phyloP scores from a whole-genome alignment of 176 grass and related monocot genomes.

The Calamus simplicifolius region DNA sequence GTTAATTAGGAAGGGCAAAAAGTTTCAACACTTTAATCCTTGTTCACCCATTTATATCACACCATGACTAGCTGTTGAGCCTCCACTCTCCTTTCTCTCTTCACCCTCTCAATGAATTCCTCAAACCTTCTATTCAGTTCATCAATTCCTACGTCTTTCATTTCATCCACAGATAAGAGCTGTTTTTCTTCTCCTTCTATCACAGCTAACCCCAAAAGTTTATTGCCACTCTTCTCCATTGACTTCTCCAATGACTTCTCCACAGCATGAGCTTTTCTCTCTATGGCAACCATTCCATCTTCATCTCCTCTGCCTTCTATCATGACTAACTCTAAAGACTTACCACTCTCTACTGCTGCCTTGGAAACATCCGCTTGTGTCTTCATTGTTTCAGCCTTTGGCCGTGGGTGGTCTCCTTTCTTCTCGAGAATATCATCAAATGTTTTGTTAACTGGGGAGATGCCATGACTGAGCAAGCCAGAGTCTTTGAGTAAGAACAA shows the following conservation, averaged over 20 bases:
- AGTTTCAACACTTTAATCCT: too few relatives aligned
- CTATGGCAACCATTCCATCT: background rate
- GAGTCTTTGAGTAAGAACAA: conserved; percentile 52
- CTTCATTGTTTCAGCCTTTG: background rate
- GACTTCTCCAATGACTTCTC: background rate
- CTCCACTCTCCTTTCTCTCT: conserved; percentile 33
- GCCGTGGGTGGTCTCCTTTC: background rate
- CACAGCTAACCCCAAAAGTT: conserved; percentile 14
- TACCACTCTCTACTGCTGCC: background rate
- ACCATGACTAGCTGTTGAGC: conserved; percentile 3
- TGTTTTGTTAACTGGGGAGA: background rate
- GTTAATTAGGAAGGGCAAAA: too few relatives aligned
- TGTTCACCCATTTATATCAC: too few relatives aligned
- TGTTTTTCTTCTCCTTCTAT: background rate
- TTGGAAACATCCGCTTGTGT: background rate
- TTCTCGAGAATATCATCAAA: background rate
- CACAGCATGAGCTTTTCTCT: too few relatives aligned
- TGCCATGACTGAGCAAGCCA: conserved; percentile 31
- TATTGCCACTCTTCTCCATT: background rate
- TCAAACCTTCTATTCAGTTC: conserved; percentile 48
- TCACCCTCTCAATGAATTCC: conserved; percentile 52
- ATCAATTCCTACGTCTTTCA: conserved; percentile 21
- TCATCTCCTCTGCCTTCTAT: conserved; percentile 1
- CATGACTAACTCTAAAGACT: conserved; percentile 15
- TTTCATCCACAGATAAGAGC: background rate